Evolutionary conservation across 129 eudicot genomes (phyloP).

Genomic region (Pseudognaphalium luteoalbum): DNA sequence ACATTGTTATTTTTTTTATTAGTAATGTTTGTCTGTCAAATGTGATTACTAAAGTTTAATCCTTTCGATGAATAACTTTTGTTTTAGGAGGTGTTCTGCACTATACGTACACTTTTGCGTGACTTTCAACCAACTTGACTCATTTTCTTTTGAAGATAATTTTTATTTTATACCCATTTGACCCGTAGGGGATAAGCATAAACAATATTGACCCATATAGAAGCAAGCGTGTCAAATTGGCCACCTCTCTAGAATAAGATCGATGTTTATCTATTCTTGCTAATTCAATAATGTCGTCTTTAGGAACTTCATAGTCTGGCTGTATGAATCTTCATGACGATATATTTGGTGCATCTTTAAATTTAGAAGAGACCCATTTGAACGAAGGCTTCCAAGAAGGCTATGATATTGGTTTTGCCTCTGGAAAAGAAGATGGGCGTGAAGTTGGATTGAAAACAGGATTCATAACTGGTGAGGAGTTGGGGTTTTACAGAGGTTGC

Average conservation of each 20-base stretch:
- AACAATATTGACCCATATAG: background rate
- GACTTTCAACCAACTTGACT: background rate
- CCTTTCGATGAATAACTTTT: background rate
- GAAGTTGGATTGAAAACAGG: slow-evolving; percentile 73
- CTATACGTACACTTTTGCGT: background rate
- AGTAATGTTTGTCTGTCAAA: no score
- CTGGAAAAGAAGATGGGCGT: slow-evolving; percentile 71
- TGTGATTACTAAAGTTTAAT: slow-evolving; percentile 38
- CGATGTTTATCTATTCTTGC: background rate
- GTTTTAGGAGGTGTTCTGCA: background rate
- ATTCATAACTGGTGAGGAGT: slow-evolving; percentile 65
- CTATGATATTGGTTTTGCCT: slow-evolving; percentile 48
- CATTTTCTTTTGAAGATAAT: background rate
- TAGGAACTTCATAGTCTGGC: background rate
- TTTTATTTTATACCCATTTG: background rate
- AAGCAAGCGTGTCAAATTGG: background rate
- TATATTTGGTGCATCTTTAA: slow-evolving; percentile 45
- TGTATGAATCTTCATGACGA: slow-evolving; percentile 31
- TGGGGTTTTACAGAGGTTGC: slow-evolving; percentile 83
- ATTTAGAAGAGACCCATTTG: slow-evolving; percentile 29
- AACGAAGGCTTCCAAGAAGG: slow-evolving; percentile 47
- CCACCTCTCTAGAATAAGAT: no score
- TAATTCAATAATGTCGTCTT: background rate
- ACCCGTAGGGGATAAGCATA: background rate
- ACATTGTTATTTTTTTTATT: no score